phyloP scores from a whole-genome alignment of 345 rosid species.

The Acer negundo region DNA sequence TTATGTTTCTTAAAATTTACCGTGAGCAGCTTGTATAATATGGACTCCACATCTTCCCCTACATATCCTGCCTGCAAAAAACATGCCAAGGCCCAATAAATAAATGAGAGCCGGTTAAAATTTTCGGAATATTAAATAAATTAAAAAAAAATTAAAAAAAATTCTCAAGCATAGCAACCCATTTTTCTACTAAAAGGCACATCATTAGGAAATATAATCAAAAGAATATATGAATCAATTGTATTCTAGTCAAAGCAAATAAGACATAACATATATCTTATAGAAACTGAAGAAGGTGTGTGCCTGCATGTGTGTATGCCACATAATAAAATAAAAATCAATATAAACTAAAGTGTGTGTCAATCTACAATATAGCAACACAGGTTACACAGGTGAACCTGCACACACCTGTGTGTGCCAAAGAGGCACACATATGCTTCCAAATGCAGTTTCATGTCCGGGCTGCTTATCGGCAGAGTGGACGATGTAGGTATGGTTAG shows the following conservation, averaged over 20 bases:
- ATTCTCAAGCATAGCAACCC: not conserved
- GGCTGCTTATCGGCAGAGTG: no score
- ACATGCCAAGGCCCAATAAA: slow-evolving; percentile 13
- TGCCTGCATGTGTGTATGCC: not conserved
- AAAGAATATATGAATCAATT: not conserved
- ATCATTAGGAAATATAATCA: not conserved
- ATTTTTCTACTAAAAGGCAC: not conserved
- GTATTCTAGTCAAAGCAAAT: not conserved
- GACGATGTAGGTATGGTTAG: no score
- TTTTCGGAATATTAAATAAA: not conserved
- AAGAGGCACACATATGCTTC: no score
- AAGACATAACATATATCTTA: not conserved
- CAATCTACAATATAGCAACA: not conserved
- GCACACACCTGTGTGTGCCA: not conserved
- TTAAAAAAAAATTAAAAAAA: not conserved
- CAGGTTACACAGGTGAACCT: not conserved
- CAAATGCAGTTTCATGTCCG: no score
- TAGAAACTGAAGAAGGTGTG: not conserved
- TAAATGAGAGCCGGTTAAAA: slow-evolving; percentile 8
- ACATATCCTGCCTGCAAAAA: slow-evolving; percentile 96
- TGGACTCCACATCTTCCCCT: slow-evolving; percentile 99
- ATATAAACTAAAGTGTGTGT: not conserved
- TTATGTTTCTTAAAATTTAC: slow-evolving; percentile 38
- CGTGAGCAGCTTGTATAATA: slow-evolving; percentile 92
- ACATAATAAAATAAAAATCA: not conserved